phyloP scores from a whole-genome alignment of 2,329 filamentous ascomycete species.

The Beauveria varroae region DNA sequence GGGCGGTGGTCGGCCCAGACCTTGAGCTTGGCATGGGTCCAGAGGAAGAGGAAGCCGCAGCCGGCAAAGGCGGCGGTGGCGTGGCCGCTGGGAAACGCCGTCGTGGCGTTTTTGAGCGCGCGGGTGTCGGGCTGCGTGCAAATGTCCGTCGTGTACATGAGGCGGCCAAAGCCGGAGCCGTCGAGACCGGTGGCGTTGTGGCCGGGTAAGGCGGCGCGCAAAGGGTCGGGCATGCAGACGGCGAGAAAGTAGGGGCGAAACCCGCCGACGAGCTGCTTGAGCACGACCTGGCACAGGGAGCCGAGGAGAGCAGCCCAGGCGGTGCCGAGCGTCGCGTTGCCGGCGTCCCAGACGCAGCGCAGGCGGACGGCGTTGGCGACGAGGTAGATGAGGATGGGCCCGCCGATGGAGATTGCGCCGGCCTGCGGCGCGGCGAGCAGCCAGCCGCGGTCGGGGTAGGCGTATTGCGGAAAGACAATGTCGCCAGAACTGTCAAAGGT shows the following conservation, averaged over 20 bases:
- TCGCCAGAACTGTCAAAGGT: constrained; percentile 49
- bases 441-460: constrained; percentile 56
- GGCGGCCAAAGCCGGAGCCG: constrained; percentile 43
- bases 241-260: constrained; percentile 56
- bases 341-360: constrained; percentile 49
- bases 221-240: constrained; percentile 53
- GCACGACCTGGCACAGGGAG: constrained; percentile 56
- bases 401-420: constrained; percentile 45
- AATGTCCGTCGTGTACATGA: constrained; percentile 58
- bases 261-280: constrained; percentile 61
- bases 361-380: constrained; percentile 48
- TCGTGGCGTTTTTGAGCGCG: constrained; percentile 52
- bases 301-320: constrained; percentile 52
- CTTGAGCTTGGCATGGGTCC: constrained; percentile 66
- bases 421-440: constrained; percentile 54
- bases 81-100: constrained; percentile 63
- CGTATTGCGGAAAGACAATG: constrained; percentile 55
- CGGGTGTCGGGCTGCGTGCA: constrained; percentile 49
- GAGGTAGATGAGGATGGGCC: constrained; percentile 51
- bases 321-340: constrained; percentile 55
- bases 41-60: constrained; percentile 57
- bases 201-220: constrained; percentile 25
- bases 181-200: constrained; percentile 33
- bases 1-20: constrained; percentile 60
- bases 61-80: constrained; percentile 57